phyloP scores from a whole-genome alignment of 306 rosid genomes.

The Sindora glabra region DNA sequence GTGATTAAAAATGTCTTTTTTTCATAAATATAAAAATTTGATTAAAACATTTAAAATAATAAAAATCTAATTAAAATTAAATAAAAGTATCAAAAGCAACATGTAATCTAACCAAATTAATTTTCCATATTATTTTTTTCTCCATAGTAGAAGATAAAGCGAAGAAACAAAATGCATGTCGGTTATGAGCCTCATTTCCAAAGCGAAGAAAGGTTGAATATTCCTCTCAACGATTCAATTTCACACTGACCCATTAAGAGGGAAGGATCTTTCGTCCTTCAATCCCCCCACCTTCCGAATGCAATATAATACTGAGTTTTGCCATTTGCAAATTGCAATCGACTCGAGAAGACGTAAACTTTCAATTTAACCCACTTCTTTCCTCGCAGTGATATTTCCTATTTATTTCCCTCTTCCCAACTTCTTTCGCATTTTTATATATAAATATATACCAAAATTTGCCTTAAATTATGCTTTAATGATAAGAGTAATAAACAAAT shows the following conservation, averaged over 20 bases:
- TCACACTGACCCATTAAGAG: neutral
- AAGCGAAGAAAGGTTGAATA: neutral
- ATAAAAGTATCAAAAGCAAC: too few relatives aligned
- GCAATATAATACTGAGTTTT: neutral
- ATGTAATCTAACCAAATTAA: too few relatives aligned
- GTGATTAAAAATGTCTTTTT: too few relatives aligned
- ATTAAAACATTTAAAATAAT: too few relatives aligned
- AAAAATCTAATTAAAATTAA: too few relatives aligned
- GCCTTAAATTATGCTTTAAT: too few relatives aligned
- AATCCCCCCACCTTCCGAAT: neutral
- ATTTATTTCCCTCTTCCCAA: too few relatives aligned
- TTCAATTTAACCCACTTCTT: conserved; percentile 39
- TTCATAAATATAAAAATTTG: too few relatives aligned
- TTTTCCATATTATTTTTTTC: neutral
- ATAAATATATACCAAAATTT: too few relatives aligned
- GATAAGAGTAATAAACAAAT: too few relatives aligned
- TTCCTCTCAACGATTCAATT: neutral
- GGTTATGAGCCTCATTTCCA: neutral
- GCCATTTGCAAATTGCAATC: neutral
- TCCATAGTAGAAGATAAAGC: neutral
- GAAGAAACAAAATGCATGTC: neutral
- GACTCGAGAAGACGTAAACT: conserved; percentile 29
- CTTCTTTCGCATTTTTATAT: too few relatives aligned
- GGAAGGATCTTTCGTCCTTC: conserved; percentile 1
- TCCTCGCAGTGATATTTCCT: too few relatives aligned